A percentile compares a stretch with the other conserved stretches of the same genome.
Evolutionary conservation across 2,329 filamentous ascomycete genomes (phyloP).

Genomic region (Fusarium sp.): DNA sequence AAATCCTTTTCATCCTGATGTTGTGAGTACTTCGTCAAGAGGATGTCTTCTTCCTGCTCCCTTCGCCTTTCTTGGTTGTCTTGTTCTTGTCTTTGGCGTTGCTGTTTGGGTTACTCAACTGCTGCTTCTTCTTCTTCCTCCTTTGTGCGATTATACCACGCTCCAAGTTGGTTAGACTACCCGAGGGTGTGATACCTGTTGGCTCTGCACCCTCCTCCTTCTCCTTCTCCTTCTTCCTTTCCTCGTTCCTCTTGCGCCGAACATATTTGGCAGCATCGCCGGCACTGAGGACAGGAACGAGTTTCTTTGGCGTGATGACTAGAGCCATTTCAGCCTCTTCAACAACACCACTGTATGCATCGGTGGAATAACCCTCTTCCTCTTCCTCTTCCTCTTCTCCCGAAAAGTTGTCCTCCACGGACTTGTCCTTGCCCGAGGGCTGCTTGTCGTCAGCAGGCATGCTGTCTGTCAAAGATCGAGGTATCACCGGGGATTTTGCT

Average conservation of each 20-base stretch:
- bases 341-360: neutral
- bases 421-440: neutral
- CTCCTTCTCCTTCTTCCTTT: neutral
- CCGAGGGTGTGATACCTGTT: neutral
- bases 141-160: neutral
- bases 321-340: neutral
- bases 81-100: neutral
- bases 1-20: neutral
- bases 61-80: neutral
- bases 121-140: neutral
- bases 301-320: neutral
- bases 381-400: neutral
- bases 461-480: neutral
- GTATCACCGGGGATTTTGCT: neutral
- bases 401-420: neutral
- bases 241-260: neutral
- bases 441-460: neutral
- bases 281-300: neutral
- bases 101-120: neutral
- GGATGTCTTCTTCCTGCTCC: neutral
- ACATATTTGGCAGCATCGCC: neutral
- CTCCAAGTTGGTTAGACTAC: neutral
- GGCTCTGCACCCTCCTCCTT: neutral
- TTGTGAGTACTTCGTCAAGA: neutral
- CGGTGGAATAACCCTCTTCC: neutral